phyloP scores from a whole-genome alignment of 2,329 filamentous ascomycete species.

The Diaporthe capsici region DNA sequence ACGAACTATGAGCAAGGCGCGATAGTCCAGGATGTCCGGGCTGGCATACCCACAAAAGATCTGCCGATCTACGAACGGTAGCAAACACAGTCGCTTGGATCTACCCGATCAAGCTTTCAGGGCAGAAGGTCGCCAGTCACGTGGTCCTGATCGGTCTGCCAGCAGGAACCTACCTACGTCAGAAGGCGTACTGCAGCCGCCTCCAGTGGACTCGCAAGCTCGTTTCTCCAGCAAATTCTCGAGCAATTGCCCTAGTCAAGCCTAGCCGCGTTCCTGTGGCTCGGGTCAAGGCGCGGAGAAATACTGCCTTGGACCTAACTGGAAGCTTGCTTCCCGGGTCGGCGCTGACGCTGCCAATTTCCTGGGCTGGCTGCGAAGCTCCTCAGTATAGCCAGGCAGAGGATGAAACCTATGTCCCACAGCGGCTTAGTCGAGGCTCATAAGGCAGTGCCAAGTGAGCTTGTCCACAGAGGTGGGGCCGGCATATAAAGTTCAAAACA shows the following conservation, averaged over 20 bases:
- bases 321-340: slow-evolving; percentile 5
- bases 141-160: neutral
- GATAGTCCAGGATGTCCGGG: neutral
- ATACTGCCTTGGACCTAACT: neutral
- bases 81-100: slow-evolving; percentile 5
- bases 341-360: slow-evolving; percentile 20
- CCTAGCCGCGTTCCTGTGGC: neutral
- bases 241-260: neutral
- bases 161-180: neutral
- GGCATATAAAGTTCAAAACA: slow-evolving; percentile 36
- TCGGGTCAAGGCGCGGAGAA: neutral
- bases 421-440: slow-evolving; percentile 19
- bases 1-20: neutral
- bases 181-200: neutral
- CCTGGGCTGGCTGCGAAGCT: neutral
- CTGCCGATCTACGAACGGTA: slow-evolving; percentile 11
- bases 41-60: slow-evolving; percentile 15
- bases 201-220: neutral
- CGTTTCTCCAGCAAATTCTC: slow-evolving; percentile 17
- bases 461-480: slow-evolving; percentile 8
- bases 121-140: neutral
- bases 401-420: slow-evolving; percentile 26
- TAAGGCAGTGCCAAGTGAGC: slow-evolving; percentile 26
- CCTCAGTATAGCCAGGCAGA: neutral
- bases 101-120: neutral